A percentile compares a stretch with the other conserved stretches of the same genome.
Conservation (phyloP, 1,284 basidiomycete genomes). For the Pholiota adiposa region DNA sequence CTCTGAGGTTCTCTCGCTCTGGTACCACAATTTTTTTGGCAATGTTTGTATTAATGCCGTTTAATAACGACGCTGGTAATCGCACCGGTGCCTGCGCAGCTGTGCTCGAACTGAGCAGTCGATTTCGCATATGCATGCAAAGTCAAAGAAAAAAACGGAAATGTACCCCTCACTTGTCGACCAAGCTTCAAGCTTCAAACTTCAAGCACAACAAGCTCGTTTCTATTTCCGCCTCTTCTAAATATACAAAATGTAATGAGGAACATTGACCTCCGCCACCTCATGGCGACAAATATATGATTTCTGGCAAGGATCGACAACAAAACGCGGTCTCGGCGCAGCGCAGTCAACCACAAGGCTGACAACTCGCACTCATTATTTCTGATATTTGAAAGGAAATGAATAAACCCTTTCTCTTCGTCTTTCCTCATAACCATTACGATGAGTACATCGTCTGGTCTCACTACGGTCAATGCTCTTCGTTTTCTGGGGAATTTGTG, state of each 20-base stretch:
- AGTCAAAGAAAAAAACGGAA: neutral
- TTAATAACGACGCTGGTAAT: neutral
- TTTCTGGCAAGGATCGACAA: neutral
- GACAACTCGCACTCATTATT: slow-evolving; percentile 2
- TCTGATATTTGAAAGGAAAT: neutral
- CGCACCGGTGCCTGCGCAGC: neutral
- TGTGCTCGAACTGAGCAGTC: neutral
- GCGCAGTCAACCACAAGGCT: slow-evolving; percentile 15
- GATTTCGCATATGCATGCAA: neutral
- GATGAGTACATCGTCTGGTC: slow-evolving; percentile 18
- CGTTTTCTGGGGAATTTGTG: neutral
- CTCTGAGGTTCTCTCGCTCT: neutral
- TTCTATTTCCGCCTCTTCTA: neutral
- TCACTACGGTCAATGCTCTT: slow-evolving; percentile 14
- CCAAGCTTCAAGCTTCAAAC: neutral
- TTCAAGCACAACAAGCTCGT: neutral
- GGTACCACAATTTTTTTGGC: neutral
- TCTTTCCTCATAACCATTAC: neutral
- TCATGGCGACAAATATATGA: neutral
- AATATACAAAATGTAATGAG: neutral
- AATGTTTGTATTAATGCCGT: neutral
- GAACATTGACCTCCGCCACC: neutral
- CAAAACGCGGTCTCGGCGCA: slow-evolving; percentile 21
- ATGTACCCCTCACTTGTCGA: neutral
- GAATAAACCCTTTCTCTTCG: neutral